Percentiles rank a stretch among this genome's conserved stretches.
phyloP scores from a whole-genome alignment of 2,329 filamentous ascomycete species.

The Fusarium denticulatum region DNA sequence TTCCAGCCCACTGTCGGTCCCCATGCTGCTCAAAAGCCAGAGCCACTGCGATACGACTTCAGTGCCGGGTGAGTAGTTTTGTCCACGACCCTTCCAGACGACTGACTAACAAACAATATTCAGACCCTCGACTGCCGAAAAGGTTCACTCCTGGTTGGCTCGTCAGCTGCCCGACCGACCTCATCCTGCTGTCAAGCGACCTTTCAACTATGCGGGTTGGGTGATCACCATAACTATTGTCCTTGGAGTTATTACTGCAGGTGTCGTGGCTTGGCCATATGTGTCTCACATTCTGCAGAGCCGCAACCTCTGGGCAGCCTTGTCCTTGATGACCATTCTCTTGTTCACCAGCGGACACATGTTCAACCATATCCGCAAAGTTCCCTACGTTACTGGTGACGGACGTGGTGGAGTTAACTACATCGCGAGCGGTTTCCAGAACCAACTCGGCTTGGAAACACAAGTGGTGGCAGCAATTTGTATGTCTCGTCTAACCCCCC shows the following conservation, averaged over 20 bases:
- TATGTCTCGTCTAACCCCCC: conserved; percentile 58
- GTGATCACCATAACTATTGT: conserved; percentile 73
- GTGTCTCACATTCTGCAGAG: conserved; percentile 84
- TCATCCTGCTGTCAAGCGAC: conserved; percentile 81
- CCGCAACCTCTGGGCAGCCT: conserved; percentile 91
- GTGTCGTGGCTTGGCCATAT: conserved; percentile 79
- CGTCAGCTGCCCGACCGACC: conserved; percentile 82
- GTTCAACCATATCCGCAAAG: conserved; percentile 98
- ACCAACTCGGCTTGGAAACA: conserved; percentile 92
- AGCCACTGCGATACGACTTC: conserved; percentile 87
- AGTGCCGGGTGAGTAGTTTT: conserved; percentile 70
- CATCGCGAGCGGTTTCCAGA: conserved; percentile 92
- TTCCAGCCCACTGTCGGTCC: conserved; percentile 88
- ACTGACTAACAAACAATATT: background rate
- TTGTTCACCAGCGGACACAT: conserved; percentile 97
- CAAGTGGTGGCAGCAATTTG: conserved; percentile 95
- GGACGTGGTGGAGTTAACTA: conserved; percentile 88
- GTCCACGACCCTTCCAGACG: too few species aligned
- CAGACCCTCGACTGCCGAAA: conserved; percentile 79
- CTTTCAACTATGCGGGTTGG: conserved; percentile 86
- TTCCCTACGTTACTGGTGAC: conserved; percentile 89
- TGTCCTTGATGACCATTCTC: conserved; percentile 88
- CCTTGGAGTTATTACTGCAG: conserved; percentile 74
- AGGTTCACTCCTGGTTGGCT: conserved; percentile 80
- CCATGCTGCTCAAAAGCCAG: conserved; percentile 73